Evolutionary conservation across 75 land plant species (phyloP), one percentile per base, ranked within the genome.

Genomic region (Selaginella moellendorffii): DNA sequence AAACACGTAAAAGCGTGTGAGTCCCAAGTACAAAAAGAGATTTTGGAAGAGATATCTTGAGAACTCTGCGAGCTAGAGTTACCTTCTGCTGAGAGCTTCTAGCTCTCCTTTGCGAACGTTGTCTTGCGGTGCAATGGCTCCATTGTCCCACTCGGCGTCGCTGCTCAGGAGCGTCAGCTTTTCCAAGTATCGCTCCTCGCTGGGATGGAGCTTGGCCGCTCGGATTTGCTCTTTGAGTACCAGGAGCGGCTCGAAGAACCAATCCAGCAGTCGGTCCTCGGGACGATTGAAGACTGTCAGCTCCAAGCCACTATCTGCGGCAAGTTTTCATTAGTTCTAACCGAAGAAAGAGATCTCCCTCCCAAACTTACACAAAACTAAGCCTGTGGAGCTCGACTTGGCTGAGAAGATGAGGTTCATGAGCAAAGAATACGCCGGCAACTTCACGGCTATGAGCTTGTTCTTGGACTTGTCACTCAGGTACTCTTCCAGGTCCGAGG

Each of bases 1-100:
- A 5, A 36, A n/a, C n/a, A n/a, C n/a, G n/a, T n/a, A n/a, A n/a
- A n/a, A n/a, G n/a, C n/a, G n/a, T n/a, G n/a, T n/a, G n/a, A n/a
- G n/a, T n/a, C n/a, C n/a, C 46, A 36, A 36, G 46, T 14, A 36
- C 46, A 36, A 5, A 36, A 5, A 36, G 46, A 5, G 46, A 5
- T 5, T 36, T 5, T 36, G 46, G 14, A 14, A 36, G 46, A 36
- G 46, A 5, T 36, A 5, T 14, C 14, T 5, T 14, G 14, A 14
- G 14, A 14, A 36, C 46, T 36, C 46, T 36, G 46, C 14, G 46
- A 14, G 46, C 10, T 5, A 36, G 46, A 36, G 46, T 36, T 81
- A 90, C 96, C 96, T 83, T 77, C 96, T 73, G 66, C 79, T 77
- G n/a, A 83, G 71, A 31, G 90, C 96, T 54, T 83, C 78, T 54